Evolutionary conservation across 106 monocot genomes (phyloP), one percentile per base, ranked within the genome.

Genomic region (Dendrobium nobile): DNA sequence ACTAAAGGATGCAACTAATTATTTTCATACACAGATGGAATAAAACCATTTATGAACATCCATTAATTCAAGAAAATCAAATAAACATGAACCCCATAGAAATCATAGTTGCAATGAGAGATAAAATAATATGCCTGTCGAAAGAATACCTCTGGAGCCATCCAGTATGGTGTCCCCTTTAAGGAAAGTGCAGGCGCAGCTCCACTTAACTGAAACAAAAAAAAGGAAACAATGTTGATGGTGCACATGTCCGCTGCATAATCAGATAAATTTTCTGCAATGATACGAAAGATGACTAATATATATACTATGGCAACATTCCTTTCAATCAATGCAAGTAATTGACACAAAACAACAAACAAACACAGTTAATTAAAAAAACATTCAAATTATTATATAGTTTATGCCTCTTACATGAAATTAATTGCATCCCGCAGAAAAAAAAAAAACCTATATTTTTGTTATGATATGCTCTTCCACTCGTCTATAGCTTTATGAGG

Each of bases 111-210:
- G 16, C 9, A 74, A 76, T 4, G 76, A 76, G 76, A 81, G 47
- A 75, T 24, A 11, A 75, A 75, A 75, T 33, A 41, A 20, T 64
- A 31, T 72, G 74, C 54, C 16, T 10, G 77, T 10, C 41, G 77
- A 4, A 73, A 77, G n/a, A 41, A 42, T 90, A 99, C 98, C 98
- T 99, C 98, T 54, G 98, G 99, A 73, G 99, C 99, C 99, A 99
- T 99, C 99, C 99, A 99, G 77, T 93, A 91, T 33, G 99, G 95
- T 51, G 91, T 93, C 75, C 99, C 99, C 86, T 87, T 95, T 82
- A 99, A 61, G 37, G 99, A 99, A 80, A 91, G 88, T 67, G 83
- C 87, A 45, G 84, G 84, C 31, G 88, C 81, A 51, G 90, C 99
- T 80, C 86, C 86, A 83, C 82, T 92, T 58, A 99, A 85, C 99